These are phyloP conservation scores for Phylloporus sp. DNA, from an alignment of 768 basidiomycete species.

Conservation along the genomic window DNA sequence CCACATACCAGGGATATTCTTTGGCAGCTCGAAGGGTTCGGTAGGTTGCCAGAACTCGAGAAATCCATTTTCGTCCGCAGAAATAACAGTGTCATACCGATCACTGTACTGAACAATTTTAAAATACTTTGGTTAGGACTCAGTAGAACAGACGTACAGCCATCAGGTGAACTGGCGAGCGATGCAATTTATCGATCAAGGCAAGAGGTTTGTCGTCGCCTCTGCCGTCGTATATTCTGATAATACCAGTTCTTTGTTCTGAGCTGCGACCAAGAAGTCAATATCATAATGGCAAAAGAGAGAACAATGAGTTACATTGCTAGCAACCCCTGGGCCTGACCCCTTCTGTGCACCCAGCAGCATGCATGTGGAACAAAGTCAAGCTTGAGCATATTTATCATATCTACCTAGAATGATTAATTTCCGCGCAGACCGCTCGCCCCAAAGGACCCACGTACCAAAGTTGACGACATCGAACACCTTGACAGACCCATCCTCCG, in stretches of 20 bases:
- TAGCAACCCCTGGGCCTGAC: conserved; percentile 81
- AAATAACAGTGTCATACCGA: conserved; percentile 85
- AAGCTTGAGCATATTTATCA: conserved; percentile 97
- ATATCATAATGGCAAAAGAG: not conserved
- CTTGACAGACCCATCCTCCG: conserved; percentile 89
- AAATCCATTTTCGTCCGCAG: conserved; percentile 92
- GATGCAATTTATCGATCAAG: conserved; percentile 74
- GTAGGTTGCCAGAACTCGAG: conserved; percentile 93
- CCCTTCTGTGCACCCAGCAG: conserved; percentile 92
- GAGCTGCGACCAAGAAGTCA: conserved; percentile 49
- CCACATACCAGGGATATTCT: conserved; percentile 78
- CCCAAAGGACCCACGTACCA: conserved; percentile 50
- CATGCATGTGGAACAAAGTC: conserved; percentile 82
- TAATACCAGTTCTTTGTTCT: conserved; percentile 67
- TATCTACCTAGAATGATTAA: conserved; percentile 52
- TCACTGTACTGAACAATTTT: conserved; percentile 70
- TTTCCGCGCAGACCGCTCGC: not conserved
- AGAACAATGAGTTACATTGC: conserved; percentile 65
- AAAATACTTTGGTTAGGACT: not conserved
- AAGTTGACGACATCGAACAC: conserved; percentile 98
- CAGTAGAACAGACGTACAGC: conserved; percentile 48
- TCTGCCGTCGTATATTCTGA: conserved; percentile 90
- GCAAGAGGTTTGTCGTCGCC: conserved; percentile 78
- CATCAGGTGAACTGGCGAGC: conserved; percentile 88
- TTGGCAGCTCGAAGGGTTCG: conserved; percentile 85